A percentile compares a stretch with the other conserved stretches of the same genome.
These are phyloP conservation scores for Marasmius fiardii DNA, from an alignment of 1,284 basidiomycete species.

Conservation along the genomic window DNA sequence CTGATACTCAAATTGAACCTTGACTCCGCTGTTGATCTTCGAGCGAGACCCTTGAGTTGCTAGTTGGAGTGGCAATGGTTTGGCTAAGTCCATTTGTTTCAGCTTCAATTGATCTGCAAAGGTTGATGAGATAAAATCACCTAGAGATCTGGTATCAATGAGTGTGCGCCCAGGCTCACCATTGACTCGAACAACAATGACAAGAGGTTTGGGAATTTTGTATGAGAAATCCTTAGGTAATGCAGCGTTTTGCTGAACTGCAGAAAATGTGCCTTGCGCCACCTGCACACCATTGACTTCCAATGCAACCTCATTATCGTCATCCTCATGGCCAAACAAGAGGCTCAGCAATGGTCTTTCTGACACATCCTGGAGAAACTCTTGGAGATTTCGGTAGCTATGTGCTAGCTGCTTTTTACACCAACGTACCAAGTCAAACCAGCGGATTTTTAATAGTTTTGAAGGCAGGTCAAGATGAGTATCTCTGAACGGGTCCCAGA, in stretches of 20 bases:
- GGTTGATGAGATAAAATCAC: slow-evolving; percentile 31
- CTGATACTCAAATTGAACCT: slow-evolving; percentile 20
- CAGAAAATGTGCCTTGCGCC: no score
- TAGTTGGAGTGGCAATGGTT: slow-evolving; percentile 17
- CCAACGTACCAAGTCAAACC: no score
- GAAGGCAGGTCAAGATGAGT: no score
- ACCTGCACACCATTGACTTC: no score
- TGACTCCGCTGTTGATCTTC: slow-evolving; percentile 6
- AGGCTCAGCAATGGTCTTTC: no score
- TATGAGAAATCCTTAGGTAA: slow-evolving; percentile 17
- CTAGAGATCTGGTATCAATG: slow-evolving; percentile 29
- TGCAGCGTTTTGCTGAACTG: slow-evolving; percentile 1
- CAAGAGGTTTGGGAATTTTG: slow-evolving; percentile 22
- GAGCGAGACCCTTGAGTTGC: slow-evolving; percentile 19
- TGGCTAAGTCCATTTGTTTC: slow-evolving; percentile 11
- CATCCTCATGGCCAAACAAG: no score
- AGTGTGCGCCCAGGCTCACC: slow-evolving; percentile 22
- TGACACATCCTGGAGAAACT: no score
- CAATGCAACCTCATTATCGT: no score
- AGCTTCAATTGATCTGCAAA: slow-evolving; percentile 30
- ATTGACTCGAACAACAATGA: slow-evolving; percentile 25
- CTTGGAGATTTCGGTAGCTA: no score
- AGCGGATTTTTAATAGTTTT: no score
- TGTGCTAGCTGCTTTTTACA: no score
- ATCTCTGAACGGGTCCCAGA: no score